Evolutionary conservation across 2,329 filamentous ascomycete genomes (phyloP).

Genomic region (Pseudogymnoascus sp.): DNA sequence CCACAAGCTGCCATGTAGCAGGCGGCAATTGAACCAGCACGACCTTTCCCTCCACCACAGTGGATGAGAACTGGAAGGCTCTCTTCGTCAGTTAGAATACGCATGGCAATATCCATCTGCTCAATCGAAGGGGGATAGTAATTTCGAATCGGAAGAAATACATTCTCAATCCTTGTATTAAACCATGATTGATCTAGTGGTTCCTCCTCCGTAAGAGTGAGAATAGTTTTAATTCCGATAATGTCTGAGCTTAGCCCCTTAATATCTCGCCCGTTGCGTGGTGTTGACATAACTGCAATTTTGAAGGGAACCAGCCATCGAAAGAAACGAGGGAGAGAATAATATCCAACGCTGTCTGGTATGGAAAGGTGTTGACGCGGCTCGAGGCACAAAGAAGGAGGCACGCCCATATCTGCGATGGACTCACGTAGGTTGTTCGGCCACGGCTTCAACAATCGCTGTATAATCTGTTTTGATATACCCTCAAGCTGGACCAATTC

Average conservation of each 20-base stretch:
- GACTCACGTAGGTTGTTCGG: background rate
- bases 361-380: background rate
- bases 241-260: background rate
- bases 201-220: constrained; percentile 17
- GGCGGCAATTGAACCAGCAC: constrained; percentile 16
- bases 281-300: constrained; percentile 17
- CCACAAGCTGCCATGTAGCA: constrained; percentile 17
- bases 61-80: constrained; percentile 14
- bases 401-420: background rate
- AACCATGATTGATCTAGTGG: constrained; percentile 15
- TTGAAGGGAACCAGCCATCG: constrained; percentile 14
- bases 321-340: constrained; percentile 17
- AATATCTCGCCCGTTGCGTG: constrained; percentile 12
- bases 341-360: background rate
- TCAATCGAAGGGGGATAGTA: constrained; percentile 15
- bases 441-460: background rate
- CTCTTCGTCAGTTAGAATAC: constrained; percentile 11
- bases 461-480: background rate
- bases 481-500: background rate
- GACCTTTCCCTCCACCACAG: constrained; percentile 19
- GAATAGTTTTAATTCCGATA: constrained; percentile 14
- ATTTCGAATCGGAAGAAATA: constrained; percentile 14
- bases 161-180: constrained; percentile 11
- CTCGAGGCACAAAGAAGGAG: constrained; percentile 2
- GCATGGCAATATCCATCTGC: constrained; percentile 14